phyloP scores from a whole-genome alignment of 2,329 filamentous ascomycete species.

The Knoxdaviesia proteae region DNA sequence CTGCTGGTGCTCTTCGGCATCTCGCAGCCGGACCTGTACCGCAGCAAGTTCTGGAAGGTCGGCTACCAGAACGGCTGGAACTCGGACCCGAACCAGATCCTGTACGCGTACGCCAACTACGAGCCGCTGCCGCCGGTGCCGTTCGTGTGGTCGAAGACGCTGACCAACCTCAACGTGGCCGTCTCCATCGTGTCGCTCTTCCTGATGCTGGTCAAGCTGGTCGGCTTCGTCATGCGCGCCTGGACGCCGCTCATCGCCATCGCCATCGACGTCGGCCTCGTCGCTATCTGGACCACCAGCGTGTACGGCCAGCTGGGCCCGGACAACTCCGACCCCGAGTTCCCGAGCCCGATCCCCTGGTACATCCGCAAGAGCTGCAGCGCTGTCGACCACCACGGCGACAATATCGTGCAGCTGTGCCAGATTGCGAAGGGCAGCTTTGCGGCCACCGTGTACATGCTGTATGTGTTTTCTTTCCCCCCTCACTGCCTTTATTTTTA shows the following conservation, averaged over 20 bases:
- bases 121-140: slow-evolving; percentile 38
- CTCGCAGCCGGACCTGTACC: slow-evolving; percentile 51
- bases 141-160: slow-evolving; percentile 52
- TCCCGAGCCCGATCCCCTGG: slow-evolving; percentile 46
- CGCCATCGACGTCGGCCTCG: slow-evolving; percentile 33
- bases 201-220: slow-evolving; percentile 49
- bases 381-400: slow-evolving; percentile 6
- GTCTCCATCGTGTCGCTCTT: slow-evolving; percentile 60
- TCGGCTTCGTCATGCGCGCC: slow-evolving; percentile 48
- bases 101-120: slow-evolving; percentile 59
- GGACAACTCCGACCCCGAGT: slow-evolving; percentile 45
- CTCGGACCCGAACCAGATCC: slow-evolving; percentile 45
- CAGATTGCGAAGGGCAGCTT: slow-evolving; percentile 47
- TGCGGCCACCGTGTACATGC: slow-evolving; percentile 41
- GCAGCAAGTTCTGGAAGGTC: slow-evolving; percentile 51
- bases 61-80: slow-evolving; percentile 53
- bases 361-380: slow-evolving; percentile 51
- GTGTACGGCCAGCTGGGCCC: slow-evolving; percentile 52
- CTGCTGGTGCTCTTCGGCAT: slow-evolving; percentile 52
- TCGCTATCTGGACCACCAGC: slow-evolving; percentile 42
- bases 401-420: slow-evolving; percentile 35
- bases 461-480: slow-evolving; percentile 29
- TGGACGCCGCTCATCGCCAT: slow-evolving; percentile 46
- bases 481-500: not conserved
- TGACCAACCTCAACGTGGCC: slow-evolving; percentile 57